Evolutionary conservation across 805 yeast species (phyloP).

Genomic region (Jamesozyma gamospora): DNA sequence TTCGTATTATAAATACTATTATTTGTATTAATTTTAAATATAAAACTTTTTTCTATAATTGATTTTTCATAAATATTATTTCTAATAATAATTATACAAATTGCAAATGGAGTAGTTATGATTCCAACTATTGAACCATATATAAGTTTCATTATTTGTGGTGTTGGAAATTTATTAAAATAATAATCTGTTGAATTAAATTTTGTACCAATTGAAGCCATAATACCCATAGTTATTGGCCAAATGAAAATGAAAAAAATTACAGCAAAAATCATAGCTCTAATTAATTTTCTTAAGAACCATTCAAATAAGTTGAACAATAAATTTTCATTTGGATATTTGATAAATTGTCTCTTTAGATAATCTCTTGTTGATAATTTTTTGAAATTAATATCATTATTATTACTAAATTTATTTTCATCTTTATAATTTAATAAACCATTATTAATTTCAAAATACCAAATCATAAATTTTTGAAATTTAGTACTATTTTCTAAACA

Average conservation of each 20-base stretch:
- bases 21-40: background rate
- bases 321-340: constrained; percentile 7
- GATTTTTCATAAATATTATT: constrained; percentile 6
- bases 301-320: constrained; percentile 11
- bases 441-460: constrained; percentile 10
- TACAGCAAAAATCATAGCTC: constrained; percentile 10
- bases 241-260: constrained; percentile 15
- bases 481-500: background rate
- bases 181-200: constrained; percentile 12
- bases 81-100: constrained; percentile 12
- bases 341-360: constrained; percentile 1
- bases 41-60: constrained; percentile 1
- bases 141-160: constrained; percentile 17
- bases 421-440: constrained; percentile 4
- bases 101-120: constrained; percentile 12
- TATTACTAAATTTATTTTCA: constrained; percentile 1
- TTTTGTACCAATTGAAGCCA: constrained; percentile 15
- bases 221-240: constrained; percentile 22
- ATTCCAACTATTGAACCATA: constrained; percentile 15
- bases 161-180: constrained; percentile 14
- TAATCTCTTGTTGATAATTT: background rate
- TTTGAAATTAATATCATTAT: background rate
- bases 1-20: background rate
- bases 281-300: constrained; percentile 11
- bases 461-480: background rate